phyloP scores from a whole-genome alignment of 1,284 basidiomycete species.

The Rhizoctonia solani region DNA sequence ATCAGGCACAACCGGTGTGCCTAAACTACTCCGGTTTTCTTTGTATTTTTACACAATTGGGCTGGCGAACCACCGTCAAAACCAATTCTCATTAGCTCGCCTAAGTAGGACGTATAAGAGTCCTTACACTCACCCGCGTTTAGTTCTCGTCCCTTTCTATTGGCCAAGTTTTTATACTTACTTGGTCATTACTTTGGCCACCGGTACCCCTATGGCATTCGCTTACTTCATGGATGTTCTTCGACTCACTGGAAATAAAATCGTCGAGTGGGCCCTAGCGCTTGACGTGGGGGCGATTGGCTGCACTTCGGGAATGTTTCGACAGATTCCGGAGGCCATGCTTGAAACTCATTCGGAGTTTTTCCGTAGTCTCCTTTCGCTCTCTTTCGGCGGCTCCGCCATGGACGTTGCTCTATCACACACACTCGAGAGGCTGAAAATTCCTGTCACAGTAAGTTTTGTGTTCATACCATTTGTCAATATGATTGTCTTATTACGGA shows the following conservation, averaged over 20 bases:
- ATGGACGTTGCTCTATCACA: not conserved
- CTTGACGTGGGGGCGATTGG: not conserved
- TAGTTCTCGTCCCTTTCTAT: not conserved
- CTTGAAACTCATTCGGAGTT: not conserved
- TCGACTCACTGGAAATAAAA: not conserved
- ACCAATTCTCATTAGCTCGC: not conserved
- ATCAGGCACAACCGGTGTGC: not conserved
- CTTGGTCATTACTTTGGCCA: not conserved
- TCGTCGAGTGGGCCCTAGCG: not conserved
- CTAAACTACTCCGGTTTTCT: constrained; percentile 24
- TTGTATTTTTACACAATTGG: constrained; percentile 5
- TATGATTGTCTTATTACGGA: not conserved
- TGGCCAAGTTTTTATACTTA: constrained; percentile 2
- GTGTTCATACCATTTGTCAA: no score
- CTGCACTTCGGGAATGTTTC: not conserved
- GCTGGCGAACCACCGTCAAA: not conserved
- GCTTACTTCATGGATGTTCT: not conserved
- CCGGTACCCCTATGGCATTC: not conserved
- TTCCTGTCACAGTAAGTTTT: not conserved
- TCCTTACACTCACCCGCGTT: not conserved
- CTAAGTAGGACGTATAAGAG: not conserved
- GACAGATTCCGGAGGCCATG: not conserved
- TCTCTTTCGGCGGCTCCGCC: not conserved
- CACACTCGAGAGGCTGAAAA: not conserved
- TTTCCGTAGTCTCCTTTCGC: not conserved